phyloP scores from a whole-genome alignment of 2,329 filamentous ascomycete species.

The Trichoderma gracile region DNA sequence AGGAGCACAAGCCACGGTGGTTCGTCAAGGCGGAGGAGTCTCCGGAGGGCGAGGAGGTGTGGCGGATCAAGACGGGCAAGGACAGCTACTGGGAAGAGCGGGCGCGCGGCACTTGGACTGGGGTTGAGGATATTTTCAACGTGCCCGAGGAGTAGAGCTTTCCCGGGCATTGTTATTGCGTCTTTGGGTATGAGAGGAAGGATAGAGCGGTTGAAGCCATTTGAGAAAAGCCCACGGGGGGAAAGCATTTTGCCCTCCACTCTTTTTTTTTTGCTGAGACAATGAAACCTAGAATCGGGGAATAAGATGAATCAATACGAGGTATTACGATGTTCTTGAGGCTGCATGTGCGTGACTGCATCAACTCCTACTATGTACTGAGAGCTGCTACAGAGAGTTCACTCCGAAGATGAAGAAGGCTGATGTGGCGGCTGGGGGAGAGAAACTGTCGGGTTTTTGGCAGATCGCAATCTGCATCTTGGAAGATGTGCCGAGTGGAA shows the following conservation, averaged over 20 bases:
- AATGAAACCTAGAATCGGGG: not conserved
- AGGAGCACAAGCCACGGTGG: constrained; percentile 76
- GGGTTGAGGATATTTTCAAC: constrained; percentile 54
- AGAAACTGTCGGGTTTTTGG: not conserved
- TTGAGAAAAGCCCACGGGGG: not conserved
- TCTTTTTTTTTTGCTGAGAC: not conserved
- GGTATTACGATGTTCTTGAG: constrained; percentile 6
- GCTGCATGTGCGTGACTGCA: not conserved
- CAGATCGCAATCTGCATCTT: constrained; percentile 17
- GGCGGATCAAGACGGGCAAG: constrained; percentile 76
- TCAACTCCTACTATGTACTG: not conserved
- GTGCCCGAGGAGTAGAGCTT: constrained; percentile 33
- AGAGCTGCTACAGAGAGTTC: not conserved
- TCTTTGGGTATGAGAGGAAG: constrained; percentile 17
- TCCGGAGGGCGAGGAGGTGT: constrained; percentile 64
- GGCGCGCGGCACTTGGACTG: constrained; percentile 64
- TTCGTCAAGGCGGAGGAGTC: constrained; percentile 70
- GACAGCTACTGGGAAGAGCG: constrained; percentile 95
- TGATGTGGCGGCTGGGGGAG: not conserved
- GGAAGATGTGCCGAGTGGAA: not conserved
- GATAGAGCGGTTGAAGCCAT: constrained; percentile 2
- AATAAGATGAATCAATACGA: constrained; percentile 8
- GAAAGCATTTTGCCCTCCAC: not conserved
- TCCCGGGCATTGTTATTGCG: constrained; percentile 15
- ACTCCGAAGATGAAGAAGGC: not conserved